Evolutionary conservation across 495 filamentous ascomycete genomes (phyloP).

Genomic region (Hyaloscypha hepaticicola): DNA sequence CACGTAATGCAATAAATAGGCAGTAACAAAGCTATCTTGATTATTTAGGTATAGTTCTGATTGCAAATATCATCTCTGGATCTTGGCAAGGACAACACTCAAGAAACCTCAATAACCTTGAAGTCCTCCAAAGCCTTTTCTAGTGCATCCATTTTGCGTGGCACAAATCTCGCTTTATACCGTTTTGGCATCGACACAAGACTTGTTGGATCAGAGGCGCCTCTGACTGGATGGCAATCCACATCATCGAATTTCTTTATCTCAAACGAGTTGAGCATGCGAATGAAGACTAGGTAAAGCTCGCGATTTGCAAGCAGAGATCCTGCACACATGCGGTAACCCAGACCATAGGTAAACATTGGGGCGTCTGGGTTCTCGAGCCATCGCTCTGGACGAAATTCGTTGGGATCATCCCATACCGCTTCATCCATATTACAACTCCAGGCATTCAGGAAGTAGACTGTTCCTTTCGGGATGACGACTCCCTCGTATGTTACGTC

Average conservation of each 20-base stretch:
- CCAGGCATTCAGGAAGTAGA: slow-evolving; percentile 65
- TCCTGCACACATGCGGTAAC: slow-evolving; percentile 65
- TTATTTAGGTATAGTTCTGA: background rate
- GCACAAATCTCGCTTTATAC: slow-evolving; percentile 57
- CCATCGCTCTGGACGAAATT: slow-evolving; percentile 62
- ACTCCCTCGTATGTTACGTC: slow-evolving; percentile 58
- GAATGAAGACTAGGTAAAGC: slow-evolving; percentile 64
- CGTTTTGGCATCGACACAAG: slow-evolving; percentile 55
- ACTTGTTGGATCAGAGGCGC: slow-evolving; percentile 57
- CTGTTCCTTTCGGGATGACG: slow-evolving; percentile 56
- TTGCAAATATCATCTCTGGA: too few species aligned
- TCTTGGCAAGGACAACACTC: too few species aligned
- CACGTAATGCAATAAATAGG: too few species aligned
- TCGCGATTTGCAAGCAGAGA: slow-evolving; percentile 62
- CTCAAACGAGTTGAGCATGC: slow-evolving; percentile 57
- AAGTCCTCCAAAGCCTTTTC: slow-evolving; percentile 23
- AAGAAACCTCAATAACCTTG: slow-evolving; percentile 15
- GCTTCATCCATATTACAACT: slow-evolving; percentile 63
- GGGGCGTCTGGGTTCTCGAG: slow-evolving; percentile 57
- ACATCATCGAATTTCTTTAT: slow-evolving; percentile 49
- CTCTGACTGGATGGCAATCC: slow-evolving; percentile 54
- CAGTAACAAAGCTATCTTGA: too few species aligned
- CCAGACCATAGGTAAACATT: slow-evolving; percentile 20
- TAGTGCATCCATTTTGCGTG: slow-evolving; percentile 33
- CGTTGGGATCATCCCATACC: slow-evolving; percentile 57